phyloP scores from a whole-genome alignment of 495 filamentous ascomycete genomes.

The Annulohypoxylon bovei region DNA sequence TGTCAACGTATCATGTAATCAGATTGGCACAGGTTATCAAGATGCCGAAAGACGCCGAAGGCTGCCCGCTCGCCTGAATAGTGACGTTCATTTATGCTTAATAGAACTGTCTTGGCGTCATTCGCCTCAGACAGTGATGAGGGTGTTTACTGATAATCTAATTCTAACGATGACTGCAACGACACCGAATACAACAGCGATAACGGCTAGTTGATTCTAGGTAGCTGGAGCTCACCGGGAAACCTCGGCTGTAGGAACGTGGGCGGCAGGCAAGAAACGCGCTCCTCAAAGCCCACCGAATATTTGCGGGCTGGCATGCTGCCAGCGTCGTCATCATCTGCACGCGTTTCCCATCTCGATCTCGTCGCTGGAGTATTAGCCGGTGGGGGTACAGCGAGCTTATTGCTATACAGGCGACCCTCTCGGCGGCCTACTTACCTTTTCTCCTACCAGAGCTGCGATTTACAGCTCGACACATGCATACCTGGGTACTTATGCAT shows the following conservation, averaged over 20 bases:
- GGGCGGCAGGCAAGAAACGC: background rate
- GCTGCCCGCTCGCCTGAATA: slow-evolving; percentile 3
- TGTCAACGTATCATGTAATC: slow-evolving; percentile 12
- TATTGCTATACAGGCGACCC: slow-evolving; percentile 14
- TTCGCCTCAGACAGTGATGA: slow-evolving; percentile 13
- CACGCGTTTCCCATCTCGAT: slow-evolving; percentile 21
- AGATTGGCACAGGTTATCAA: slow-evolving; percentile 14
- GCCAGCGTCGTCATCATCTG: slow-evolving; percentile 28
- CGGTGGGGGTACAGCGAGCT: slow-evolving; percentile 38
- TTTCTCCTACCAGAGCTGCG: slow-evolving; percentile 14
- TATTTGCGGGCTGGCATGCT: background rate
- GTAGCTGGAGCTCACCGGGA: slow-evolving; percentile 2
- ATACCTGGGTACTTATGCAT: slow-evolving; percentile 35
- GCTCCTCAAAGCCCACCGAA: slow-evolving; percentile 3
- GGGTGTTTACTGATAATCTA: background rate
- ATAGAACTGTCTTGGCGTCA: slow-evolving; percentile 24
- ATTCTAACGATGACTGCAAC: background rate
- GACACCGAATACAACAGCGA: slow-evolving; percentile 2
- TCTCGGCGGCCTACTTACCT: slow-evolving; percentile 25
- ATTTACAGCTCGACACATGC: slow-evolving; percentile 40
- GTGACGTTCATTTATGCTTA: slow-evolving; percentile 37
- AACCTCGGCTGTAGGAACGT: slow-evolving; percentile 18
- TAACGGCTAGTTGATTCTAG: slow-evolving; percentile 3
- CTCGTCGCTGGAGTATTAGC: slow-evolving; percentile 25
- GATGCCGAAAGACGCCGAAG: slow-evolving; percentile 33